phyloP scores from a whole-genome alignment of 208 protist species.

The Acanthamoeba comandoni region DNA sequence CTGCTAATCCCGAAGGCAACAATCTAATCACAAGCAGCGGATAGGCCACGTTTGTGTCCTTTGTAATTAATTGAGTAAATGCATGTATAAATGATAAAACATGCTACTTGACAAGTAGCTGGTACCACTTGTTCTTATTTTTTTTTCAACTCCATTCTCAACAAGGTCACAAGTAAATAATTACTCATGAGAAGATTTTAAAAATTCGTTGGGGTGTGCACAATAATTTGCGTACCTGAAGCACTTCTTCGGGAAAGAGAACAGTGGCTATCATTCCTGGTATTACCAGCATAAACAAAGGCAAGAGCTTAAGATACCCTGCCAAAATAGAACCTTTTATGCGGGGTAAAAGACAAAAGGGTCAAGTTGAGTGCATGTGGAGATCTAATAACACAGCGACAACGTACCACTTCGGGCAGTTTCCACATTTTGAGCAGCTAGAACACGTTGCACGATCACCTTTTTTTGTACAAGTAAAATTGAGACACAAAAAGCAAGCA shows the following conservation, averaged over 20 bases:
- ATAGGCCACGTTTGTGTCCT: slow-evolving; percentile 81
- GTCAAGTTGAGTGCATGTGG: not conserved
- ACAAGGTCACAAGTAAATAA: no score
- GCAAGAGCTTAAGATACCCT: slow-evolving; percentile 76
- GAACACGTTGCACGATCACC: slow-evolving; percentile 80
- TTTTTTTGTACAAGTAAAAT: not conserved
- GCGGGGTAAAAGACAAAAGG: not conserved
- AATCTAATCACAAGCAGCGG: slow-evolving; percentile 74
- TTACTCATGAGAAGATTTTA: not conserved
- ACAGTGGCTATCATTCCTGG: slow-evolving; percentile 79
- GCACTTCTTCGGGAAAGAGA: slow-evolving; percentile 76
- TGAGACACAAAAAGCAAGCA: no score
- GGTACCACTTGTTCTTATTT: no score
- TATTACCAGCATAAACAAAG: slow-evolving; percentile 79
- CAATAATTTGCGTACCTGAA: not conserved
- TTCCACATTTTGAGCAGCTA: slow-evolving; percentile 71
- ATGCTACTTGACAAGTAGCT: no score
- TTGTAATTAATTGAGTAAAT: no score
- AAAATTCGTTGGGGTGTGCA: not conserved
- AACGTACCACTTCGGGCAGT: slow-evolving; percentile 55
- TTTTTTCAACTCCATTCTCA: no score
- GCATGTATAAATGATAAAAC: no score
- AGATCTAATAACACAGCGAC: not conserved
- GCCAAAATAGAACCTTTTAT: slow-evolving; percentile 60
- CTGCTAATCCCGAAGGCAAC: slow-evolving; percentile 73